A percentile compares a stretch with the other conserved stretches of the same genome.
These are phyloP conservation scores for Piper betle DNA, from an alignment of 164 flowering plant genomes.

Conservation along the genomic window DNA sequence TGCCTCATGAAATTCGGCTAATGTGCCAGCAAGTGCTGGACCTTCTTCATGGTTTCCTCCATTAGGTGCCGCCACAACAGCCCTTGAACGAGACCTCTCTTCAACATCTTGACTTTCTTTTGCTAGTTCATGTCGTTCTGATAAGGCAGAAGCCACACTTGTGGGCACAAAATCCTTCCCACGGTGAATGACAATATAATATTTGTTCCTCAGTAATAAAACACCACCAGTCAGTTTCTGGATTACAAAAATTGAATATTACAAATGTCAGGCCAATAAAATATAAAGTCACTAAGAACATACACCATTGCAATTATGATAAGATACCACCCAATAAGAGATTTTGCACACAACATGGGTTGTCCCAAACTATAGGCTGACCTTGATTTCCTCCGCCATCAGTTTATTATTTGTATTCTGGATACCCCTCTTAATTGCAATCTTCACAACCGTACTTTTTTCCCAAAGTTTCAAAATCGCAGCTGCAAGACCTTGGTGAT, in stretches of 20 bases:
- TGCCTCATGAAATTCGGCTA: constrained; percentile 92
- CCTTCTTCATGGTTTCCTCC: constrained; percentile 19
- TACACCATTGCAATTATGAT: background rate
- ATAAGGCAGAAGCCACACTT: constrained; percentile 68
- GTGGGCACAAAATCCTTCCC: constrained; percentile 95
- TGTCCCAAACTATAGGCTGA: constrained; percentile 4
- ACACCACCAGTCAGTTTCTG: constrained; percentile 87
- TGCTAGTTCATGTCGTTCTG: constrained; percentile 66
- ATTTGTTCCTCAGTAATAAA: constrained; percentile 85
- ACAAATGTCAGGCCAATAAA: background rate
- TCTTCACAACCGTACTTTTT: constrained; percentile 77
- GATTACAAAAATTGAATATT: constrained; percentile 6
- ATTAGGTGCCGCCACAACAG: constrained; percentile 14
- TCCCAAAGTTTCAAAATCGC: constrained; percentile 93
- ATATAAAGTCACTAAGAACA: background rate
- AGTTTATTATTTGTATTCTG: constrained; percentile 94
- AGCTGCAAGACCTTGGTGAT: constrained; percentile 90
- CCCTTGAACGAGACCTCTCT: constrained; percentile 24
- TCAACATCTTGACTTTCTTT: constrained; percentile 44
- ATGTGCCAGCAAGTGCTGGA: constrained; percentile 62
- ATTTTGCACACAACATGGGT: background rate
- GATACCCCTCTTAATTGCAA: constrained; percentile 94
- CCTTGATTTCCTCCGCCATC: constrained; percentile 96
- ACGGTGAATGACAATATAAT: constrained; percentile 77
- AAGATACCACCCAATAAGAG: background rate